Evolutionary conservation across 2,329 filamentous ascomycete species (phyloP).

Genomic region (Colletotrichum viniferum): DNA sequence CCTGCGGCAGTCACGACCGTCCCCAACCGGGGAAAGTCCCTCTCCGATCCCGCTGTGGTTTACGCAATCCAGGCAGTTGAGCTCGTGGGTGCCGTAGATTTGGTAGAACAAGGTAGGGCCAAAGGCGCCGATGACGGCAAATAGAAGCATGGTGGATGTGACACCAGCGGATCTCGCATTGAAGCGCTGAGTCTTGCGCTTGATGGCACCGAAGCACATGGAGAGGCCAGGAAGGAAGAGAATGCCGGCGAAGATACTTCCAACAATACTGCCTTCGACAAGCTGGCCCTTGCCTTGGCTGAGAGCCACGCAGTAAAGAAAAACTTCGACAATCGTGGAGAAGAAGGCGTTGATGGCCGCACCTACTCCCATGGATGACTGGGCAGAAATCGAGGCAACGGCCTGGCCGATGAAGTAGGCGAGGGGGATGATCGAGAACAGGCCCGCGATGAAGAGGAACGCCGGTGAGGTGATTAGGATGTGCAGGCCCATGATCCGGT

Average conservation of each 20-base stretch:
- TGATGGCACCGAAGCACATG: conserved; percentile 98
- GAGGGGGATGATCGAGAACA: conserved; percentile 92
- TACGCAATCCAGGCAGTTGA: conserved; percentile 77
- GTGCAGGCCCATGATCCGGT: conserved; percentile 70
- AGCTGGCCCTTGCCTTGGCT: conserved; percentile 90
- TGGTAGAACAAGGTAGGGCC: conserved; percentile 97
- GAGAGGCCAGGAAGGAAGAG: conserved; percentile 92
- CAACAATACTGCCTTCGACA: conserved; percentile 95
- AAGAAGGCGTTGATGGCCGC: conserved; percentile 98
- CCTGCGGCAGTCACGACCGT: conserved; percentile 79
- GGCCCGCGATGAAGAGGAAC: conserved; percentile 81
- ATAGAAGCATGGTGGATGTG: conserved; percentile 96
- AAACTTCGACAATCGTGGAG: conserved; percentile 96
- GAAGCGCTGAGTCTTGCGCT: conserved; percentile 97
- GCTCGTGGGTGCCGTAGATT: conserved; percentile 96
- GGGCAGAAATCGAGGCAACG: conserved; percentile 96
- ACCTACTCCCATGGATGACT: conserved; percentile 97
- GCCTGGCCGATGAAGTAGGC: conserved; percentile 99
- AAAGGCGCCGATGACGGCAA: conserved; percentile 94
- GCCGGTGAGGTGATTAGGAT: conserved; percentile 80
- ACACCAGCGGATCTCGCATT: conserved; percentile 96
- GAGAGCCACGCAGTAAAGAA: conserved; percentile 93
- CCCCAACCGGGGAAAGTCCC: conserved; percentile 32
- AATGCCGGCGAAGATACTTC: conserved; percentile 96
- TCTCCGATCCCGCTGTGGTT: conserved; percentile 45